phyloP scores from a whole-genome alignment of 129 eudicot genomes.

The Chrysanthemum seticuspe region DNA sequence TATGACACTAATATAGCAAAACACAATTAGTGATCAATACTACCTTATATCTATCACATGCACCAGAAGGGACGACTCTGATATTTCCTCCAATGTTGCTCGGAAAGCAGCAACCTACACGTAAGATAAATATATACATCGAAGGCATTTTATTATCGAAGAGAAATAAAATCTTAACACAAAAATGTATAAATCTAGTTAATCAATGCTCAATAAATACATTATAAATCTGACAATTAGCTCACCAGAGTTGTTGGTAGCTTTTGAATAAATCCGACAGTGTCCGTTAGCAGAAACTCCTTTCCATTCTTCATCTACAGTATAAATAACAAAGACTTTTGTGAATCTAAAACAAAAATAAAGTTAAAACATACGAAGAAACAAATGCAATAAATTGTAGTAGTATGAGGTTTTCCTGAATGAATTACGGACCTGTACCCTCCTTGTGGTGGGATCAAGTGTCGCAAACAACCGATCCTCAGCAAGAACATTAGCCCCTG shows the following conservation, averaged over 20 bases:
- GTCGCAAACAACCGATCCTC: constrained; percentile 94
- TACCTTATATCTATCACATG: constrained; percentile 98
- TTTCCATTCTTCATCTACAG: constrained; percentile 84
- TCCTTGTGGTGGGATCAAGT: constrained; percentile 96
- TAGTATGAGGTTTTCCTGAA: not conserved
- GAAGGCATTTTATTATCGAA: not conserved
- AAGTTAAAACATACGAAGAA: not conserved
- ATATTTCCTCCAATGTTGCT: constrained; percentile 91
- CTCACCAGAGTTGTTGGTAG: constrained; percentile 89
- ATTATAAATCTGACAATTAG: not conserved
- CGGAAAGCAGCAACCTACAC: constrained; percentile 95
- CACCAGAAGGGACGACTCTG: constrained; percentile 90
- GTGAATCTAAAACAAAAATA: constrained; percentile 6
- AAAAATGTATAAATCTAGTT: not conserved
- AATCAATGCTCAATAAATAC: not conserved
- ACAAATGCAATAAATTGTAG: not conserved
- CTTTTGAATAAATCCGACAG: constrained; percentile 97
- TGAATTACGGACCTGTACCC: constrained; percentile 71
- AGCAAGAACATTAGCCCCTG: constrained; percentile 97
- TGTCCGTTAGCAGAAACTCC: constrained; percentile 91
- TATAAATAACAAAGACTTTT: not conserved
- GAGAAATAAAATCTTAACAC: not conserved
- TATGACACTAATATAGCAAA: not conserved
- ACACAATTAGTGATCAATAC: constrained; percentile 16
- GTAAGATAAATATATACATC: constrained; percentile 7